These are phyloP conservation scores for Clavispora santaluciae DNA, from an alignment of 805 yeast genomes.

Conservation along the genomic window DNA sequence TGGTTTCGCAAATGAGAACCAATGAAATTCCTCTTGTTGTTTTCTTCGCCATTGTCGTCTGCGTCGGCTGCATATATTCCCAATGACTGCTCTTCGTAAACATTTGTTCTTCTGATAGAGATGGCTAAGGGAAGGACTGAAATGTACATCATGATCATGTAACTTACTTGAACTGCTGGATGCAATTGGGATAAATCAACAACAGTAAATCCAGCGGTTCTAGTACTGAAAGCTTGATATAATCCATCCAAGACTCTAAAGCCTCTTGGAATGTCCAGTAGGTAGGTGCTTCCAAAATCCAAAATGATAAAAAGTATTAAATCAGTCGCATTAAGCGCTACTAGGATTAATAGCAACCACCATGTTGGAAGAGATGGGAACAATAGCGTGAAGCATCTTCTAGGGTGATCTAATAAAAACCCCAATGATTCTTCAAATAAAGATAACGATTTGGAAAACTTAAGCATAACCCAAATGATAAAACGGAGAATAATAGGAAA, in stretches of 20 bases:
- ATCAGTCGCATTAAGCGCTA: slow-evolving; percentile 71
- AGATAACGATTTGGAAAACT: slow-evolving; percentile 61
- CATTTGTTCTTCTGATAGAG: slow-evolving; percentile 93
- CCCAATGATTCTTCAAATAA: slow-evolving; percentile 70
- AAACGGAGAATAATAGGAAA: slow-evolving; percentile 82
- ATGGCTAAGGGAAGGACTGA: slow-evolving; percentile 96
- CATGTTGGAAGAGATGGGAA: slow-evolving; percentile 93
- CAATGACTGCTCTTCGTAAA: slow-evolving; percentile 92
- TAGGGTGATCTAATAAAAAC: slow-evolving; percentile 88
- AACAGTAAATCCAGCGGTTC: slow-evolving; percentile 89
- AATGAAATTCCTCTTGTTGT: slow-evolving; percentile 56
- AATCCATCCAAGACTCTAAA: slow-evolving; percentile 75
- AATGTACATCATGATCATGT: slow-evolving; percentile 96
- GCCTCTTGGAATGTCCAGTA: slow-evolving; percentile 58
- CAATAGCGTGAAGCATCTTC: slow-evolving; percentile 90
- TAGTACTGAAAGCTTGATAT: slow-evolving; percentile 85
- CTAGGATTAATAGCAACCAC: slow-evolving; percentile 80
- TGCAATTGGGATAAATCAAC: slow-evolving; percentile 67
- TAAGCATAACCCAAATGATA: slow-evolving; percentile 75
- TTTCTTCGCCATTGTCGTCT: slow-evolving; percentile 28
- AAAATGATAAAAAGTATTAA: slow-evolving; percentile 73
- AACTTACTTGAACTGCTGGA: slow-evolving; percentile 90
- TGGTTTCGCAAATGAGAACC: slow-evolving; percentile 89
- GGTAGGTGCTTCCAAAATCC: slow-evolving; percentile 50
- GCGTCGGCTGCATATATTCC: slow-evolving; percentile 65